Base-by-base conservation (phyloP, 1,284 basidiomycete species). In the Neolentinus lepideus region DNA sequence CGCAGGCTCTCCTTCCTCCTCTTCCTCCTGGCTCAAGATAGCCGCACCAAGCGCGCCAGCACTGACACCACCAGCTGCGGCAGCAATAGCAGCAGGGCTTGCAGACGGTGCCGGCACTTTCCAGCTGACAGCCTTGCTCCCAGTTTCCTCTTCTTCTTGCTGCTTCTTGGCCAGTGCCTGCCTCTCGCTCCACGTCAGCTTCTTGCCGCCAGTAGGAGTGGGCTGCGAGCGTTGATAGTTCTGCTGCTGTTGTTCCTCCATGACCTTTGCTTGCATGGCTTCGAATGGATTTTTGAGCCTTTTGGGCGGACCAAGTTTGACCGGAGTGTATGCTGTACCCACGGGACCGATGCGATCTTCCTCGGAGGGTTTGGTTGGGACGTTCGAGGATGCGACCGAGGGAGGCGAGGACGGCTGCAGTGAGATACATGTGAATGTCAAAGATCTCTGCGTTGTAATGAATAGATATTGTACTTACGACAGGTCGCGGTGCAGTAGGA, bases 141-240 rank as follows among this genome's bases (percentile, higher is more conserved):
- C 76, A 2, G 77, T 75, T 58, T 92, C 90, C 58, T 97, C 94
- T 63, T 90, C 90, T 62, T 87, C 89, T 10, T 79, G 75, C 63
- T 92, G 88, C 65, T 87, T 88, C 77, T 94, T 94, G 2, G 92
- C 87, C 29, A 87, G 72, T 0, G 90, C 92, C 67, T 96, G 93
- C 36, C 94, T 78, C 68, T 96, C 90, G 58, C 83, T 88, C 94
- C 94, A 96, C 0, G 92, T 94, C 55, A 95, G 71, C 68, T 93
- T 94, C 76, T 90, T 90, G 2, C 67, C 66, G 22, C 62, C 65
- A 43, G 57, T 9, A n/a, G 58, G 48, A 22, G 51, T 50, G 31
- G 53, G 53, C 16, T 35, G 27, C 9, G 43, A 14, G 47, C 47
- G 47, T 12, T 25, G 47, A 11, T 50, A 29, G 47, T 26, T 26